Evolutionary conservation across 129 eudicot species (phyloP), one percentile per base, ranked within the genome.

Genomic region (Erigeron canadensis): DNA sequence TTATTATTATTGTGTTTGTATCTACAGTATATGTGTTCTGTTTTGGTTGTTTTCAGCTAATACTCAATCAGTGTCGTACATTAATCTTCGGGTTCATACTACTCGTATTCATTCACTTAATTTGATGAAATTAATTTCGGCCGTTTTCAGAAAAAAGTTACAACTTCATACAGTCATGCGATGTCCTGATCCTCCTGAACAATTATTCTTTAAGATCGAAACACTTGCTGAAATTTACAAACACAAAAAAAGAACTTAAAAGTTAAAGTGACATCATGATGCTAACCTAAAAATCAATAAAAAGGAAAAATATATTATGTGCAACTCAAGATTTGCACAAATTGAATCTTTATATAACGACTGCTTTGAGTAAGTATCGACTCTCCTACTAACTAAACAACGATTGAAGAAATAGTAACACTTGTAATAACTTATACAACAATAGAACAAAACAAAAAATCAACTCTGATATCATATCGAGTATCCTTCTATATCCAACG

Each of bases 281-380:
- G 5, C 16, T 43, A 16, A 65, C 13, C 46, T 40, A 13, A 53
- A 50, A 53, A 17, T 8, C 58, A 13, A 53, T 10, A 42, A 64
- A 11, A 43, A 43, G 13, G n/a, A 40, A 40, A 41, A 60, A 53
- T 45, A 9, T 22, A 42, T 8, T 42, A 43, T 2, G 12, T 17
- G 38, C 38, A 22, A 63, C 50, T 61, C 18, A 5, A 51, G 62
- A 37, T 1, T 15, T 48, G 78, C 76, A 77, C 17, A 22, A 51
- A 77, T 70, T 67, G 72, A 62, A 77, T 70, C 77, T 77, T 77
- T 70, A 77, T 70, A 70, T 70, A 77, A 28, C 75, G 54, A 70
- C 40, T 57, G 41, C 63, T 71, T 77, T 16, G 43, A 19, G 72
- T 44, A 77, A 70, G 50, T 77, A 77, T 77, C 76, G 21, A 53